Percentiles rank a stretch among this genome's conserved stretches.
Evolutionary conservation across 306 rosid genomes (phyloP).

Genomic region (Lathyrus aphaca): DNA sequence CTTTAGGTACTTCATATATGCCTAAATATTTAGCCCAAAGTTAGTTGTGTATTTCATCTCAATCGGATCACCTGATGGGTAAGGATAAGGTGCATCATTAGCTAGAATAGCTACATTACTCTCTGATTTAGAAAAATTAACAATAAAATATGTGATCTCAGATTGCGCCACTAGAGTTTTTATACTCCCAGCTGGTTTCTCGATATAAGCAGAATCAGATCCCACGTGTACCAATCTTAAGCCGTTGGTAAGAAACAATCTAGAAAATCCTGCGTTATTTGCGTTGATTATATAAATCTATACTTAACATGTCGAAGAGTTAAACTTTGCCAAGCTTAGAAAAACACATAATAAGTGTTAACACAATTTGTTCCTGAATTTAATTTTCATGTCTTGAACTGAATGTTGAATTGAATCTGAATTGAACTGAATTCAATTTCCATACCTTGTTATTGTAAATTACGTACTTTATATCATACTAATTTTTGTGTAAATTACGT

Average conservation of each 20-base stretch:
- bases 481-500: too few relatives aligned
- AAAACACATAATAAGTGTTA: too few relatives aligned
- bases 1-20: too few relatives aligned
- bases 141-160: slow-evolving; percentile 75
- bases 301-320: slow-evolving; percentile 68
- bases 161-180: slow-evolving; percentile 76
- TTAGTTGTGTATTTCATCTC: too few relatives aligned
- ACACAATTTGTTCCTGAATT: too few relatives aligned
- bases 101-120: slow-evolving; percentile 45
- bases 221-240: slow-evolving; percentile 64
- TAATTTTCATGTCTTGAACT: too few relatives aligned
- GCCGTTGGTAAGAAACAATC: slow-evolving; percentile 63
- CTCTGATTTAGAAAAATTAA: slow-evolving; percentile 61
- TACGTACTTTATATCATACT: too few relatives aligned
- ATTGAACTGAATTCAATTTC: too few relatives aligned
- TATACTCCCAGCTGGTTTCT: slow-evolving; percentile 41
- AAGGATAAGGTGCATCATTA: slow-evolving; percentile 71
- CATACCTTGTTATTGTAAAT: too few relatives aligned
- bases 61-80: slow-evolving; percentile 69
- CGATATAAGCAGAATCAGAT: slow-evolving; percentile 64
- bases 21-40: too few relatives aligned
- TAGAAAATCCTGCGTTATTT: slow-evolving; percentile 78
- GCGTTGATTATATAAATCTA: slow-evolving; percentile 76
- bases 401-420: too few relatives aligned
- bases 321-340: slow-evolving; percentile 79